Conservation (phyloP, 2,329 filamentous ascomycete genomes). For the Fusarium stilboides region DNA sequence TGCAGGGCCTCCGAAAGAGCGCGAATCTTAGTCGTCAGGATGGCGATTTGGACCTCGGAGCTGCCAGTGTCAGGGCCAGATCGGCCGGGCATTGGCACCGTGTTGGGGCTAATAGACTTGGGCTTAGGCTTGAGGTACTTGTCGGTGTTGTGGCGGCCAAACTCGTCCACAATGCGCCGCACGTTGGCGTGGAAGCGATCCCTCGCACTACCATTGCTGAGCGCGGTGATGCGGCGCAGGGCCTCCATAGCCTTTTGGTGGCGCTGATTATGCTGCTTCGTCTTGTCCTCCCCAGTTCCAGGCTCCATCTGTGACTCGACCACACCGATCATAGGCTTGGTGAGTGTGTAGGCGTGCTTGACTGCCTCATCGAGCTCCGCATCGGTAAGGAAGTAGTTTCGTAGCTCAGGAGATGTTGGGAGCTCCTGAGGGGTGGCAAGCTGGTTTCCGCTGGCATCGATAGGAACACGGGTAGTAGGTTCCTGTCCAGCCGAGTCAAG, state of each 20-base stretch:
- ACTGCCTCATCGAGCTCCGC: constrained; percentile 78
- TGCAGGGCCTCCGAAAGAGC: constrained; percentile 81
- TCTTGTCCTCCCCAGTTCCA: constrained; percentile 53
- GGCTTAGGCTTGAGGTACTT: constrained; percentile 74
- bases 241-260: constrained; percentile 82
- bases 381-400: constrained; percentile 84
- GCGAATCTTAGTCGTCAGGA: constrained; percentile 94
- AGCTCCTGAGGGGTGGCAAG: constrained; percentile 58
- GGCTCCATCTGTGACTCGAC: constrained; percentile 60
- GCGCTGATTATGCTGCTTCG: constrained; percentile 64
- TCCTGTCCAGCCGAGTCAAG: constrained; percentile 76
- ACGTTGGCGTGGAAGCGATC: constrained; percentile 88
- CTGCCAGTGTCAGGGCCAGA: constrained; percentile 95
- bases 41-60: constrained; percentile 97
- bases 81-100: constrained; percentile 65
- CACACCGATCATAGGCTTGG: constrained; percentile 66
- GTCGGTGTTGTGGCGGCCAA: constrained; percentile 94
- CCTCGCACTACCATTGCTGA: constrained; percentile 83
- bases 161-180: constrained; percentile 85
- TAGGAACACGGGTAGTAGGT: constrained; percentile 53
- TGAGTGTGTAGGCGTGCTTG: constrained; percentile 77
- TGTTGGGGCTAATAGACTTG: constrained; percentile 60
- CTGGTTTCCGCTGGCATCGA: constrained; percentile 61
- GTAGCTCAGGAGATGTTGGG: constrained; percentile 66
- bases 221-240: constrained; percentile 81